phyloP scores from a whole-genome alignment of 441 rosid genomes.

The Croton laevigatus region DNA sequence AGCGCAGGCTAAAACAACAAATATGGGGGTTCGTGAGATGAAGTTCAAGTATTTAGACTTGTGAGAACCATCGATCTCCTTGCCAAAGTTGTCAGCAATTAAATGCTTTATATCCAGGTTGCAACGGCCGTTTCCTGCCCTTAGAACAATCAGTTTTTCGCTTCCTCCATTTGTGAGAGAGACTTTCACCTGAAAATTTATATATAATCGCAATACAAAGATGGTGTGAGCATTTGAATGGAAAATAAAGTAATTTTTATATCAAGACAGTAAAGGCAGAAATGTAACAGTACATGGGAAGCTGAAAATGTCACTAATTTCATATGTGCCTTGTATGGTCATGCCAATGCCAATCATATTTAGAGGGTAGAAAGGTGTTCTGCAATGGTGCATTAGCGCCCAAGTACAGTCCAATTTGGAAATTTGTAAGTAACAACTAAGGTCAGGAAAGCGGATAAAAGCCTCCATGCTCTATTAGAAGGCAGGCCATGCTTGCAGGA shows the following conservation, averaged over 20 bases:
- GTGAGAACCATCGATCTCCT: constrained; percentile 25
- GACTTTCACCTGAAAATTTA: constrained; percentile 54
- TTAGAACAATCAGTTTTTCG: constrained; percentile 37
- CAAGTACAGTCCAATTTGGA: too few relatives aligned
- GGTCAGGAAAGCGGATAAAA: neutral
- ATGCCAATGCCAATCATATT: too few relatives aligned
- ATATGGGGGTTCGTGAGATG: constrained; percentile 32
- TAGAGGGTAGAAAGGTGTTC: too few relatives aligned
- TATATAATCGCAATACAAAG: constrained; percentile 6
- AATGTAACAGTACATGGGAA: neutral
- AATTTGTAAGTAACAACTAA: too few relatives aligned
- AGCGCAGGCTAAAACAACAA: constrained; percentile 34
- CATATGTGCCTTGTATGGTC: too few relatives aligned
- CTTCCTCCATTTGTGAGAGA: constrained; percentile 39
- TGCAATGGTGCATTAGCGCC: neutral
- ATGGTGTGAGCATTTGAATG: neutral
- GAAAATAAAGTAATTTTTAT: neutral
- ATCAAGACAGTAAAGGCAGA: neutral
- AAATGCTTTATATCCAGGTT: constrained; percentile 57
- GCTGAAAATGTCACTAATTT: too few relatives aligned
- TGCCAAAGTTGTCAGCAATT: constrained; percentile 35
- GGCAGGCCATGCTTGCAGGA: neutral
- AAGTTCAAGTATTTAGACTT: constrained; percentile 34
- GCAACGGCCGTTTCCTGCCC: constrained; percentile 51
- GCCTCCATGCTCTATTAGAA: neutral